A percentile compares a stretch with the other conserved stretches of the same genome.
These are phyloP conservation scores for Triglochin maritima DNA, from an alignment of 106 monocot species.

Conservation along the genomic window DNA sequence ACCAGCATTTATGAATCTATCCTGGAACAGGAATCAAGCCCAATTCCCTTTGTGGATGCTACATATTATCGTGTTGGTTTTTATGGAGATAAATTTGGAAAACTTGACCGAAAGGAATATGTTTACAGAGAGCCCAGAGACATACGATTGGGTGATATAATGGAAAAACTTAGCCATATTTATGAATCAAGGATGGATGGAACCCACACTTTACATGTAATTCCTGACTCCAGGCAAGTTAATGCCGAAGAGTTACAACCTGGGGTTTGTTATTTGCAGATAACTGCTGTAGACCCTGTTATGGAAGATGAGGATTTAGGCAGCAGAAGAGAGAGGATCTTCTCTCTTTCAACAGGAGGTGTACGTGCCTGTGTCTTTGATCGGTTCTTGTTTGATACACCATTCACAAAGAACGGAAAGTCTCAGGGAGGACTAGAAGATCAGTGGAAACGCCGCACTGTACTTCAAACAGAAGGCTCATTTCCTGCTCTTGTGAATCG, in stretches of 20 bases:
- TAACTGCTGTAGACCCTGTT: conserved; percentile 97
- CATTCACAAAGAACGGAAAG: conserved; percentile 98
- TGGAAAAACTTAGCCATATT: conserved; percentile 92
- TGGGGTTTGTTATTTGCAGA: conserved; percentile 92
- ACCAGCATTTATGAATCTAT: conserved; percentile 89
- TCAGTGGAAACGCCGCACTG: conserved; percentile 95
- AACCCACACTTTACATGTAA: conserved; percentile 76
- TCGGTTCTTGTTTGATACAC: conserved; percentile 91
- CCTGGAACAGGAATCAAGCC: conserved; percentile 83
- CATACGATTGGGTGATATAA: conserved; percentile 95
- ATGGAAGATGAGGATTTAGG: conserved; percentile 98
- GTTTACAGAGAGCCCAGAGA: conserved; percentile 84
- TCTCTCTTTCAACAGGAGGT: conserved; percentile 67
- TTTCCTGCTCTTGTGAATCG: conserved; percentile 94
- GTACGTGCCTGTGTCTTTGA: conserved; percentile 84
- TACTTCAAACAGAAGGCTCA: conserved; percentile 87
- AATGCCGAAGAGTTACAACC: conserved; percentile 89
- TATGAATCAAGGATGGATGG: conserved; percentile 83
- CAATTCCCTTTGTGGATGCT: conserved; percentile 93
- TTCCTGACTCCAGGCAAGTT: conserved; percentile 98
- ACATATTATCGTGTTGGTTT: conserved; percentile 97
- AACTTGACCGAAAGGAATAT: conserved; percentile 73
- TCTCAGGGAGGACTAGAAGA: conserved; percentile 95
- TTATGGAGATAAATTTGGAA: conserved; percentile 83
- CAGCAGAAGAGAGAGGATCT: conserved; percentile 82